These are phyloP conservation scores for Schizochytrium sp. DNA, from an alignment of 108 stramenopile species.

Conservation along the genomic window DNA sequence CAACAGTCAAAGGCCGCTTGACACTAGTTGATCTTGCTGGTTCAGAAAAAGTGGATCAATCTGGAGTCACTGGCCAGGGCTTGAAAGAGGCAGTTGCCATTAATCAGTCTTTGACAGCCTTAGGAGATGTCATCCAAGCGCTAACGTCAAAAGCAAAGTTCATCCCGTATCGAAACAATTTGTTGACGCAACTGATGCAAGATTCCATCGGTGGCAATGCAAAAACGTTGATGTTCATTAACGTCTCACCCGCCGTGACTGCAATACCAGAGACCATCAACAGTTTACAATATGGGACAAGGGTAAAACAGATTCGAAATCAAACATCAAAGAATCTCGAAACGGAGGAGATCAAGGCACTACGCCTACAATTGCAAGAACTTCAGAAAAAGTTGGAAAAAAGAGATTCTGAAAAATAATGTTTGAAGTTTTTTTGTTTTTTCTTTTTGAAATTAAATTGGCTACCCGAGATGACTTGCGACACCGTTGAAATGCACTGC, in stretches of 20 bases:
- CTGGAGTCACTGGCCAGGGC: background rate
- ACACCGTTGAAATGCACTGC: too few species aligned
- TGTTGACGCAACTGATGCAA: slow-evolving; percentile 78
- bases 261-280: slow-evolving; percentile 61
- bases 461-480: too few species aligned
- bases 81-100: too few species aligned
- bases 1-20: too few species aligned
- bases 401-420: background rate
- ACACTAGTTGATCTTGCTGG: too few species aligned
- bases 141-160: slow-evolving; percentile 63
- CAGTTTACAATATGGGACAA: slow-evolving; percentile 61
- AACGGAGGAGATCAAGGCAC: background rate
- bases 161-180: slow-evolving; percentile 77
- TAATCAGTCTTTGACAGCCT: too few species aligned
- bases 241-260: slow-evolving; percentile 72
- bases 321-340: slow-evolving; percentile 7
- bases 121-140: slow-evolving; percentile 5
- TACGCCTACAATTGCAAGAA: background rate
- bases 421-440: background rate
- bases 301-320: slow-evolving; percentile 62
- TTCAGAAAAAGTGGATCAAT: background rate
- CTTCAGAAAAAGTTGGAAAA: background rate
- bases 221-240: slow-evolving; percentile 84
- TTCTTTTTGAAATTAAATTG: too few species aligned
- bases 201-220: slow-evolving; percentile 80